These are phyloP conservation scores for Ceratocystis colombiana DNA, from an alignment of 2,329 filamentous ascomycete species.

Conservation along the genomic window DNA sequence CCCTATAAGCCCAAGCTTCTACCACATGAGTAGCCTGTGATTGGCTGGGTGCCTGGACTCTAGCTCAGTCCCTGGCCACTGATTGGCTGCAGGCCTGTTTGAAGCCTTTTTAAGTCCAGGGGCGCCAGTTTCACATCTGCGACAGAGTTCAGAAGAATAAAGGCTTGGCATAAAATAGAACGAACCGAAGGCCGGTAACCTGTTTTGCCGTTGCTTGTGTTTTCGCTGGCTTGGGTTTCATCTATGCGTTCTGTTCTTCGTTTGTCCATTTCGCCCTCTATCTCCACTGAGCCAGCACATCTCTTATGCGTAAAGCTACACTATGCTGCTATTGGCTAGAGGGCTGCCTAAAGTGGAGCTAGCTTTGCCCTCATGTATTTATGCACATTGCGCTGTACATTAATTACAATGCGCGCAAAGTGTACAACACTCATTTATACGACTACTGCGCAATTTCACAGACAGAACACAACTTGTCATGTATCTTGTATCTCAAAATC, in stretches of 20 bases:
- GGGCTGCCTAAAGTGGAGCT: not conserved
- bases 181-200: not conserved
- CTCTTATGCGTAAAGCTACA: not conserved
- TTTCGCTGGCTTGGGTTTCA: not conserved
- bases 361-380: not conserved
- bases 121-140: slow-evolving; percentile 26
- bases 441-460: not conserved
- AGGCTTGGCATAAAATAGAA: not conserved
- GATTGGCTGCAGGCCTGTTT: not conserved
- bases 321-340: not conserved
- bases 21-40: not conserved
- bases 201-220: not conserved
- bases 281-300: not conserved
- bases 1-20: slow-evolving; percentile 5
- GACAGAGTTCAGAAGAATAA: slow-evolving; percentile 11
- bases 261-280: not conserved
- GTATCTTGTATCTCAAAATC: slow-evolving; percentile 1
- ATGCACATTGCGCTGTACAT: not conserved
- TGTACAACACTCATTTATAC: not conserved
- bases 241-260: not conserved
- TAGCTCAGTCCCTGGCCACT: not conserved
- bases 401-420: not conserved
- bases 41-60: not conserved
- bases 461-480: not conserved
- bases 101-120: slow-evolving; percentile 14